A percentile compares a stretch with the other conserved stretches of the same genome.
Conservation (phyloP, 768 basidiomycete genomes). For the Lactifluus volemus region DNA sequence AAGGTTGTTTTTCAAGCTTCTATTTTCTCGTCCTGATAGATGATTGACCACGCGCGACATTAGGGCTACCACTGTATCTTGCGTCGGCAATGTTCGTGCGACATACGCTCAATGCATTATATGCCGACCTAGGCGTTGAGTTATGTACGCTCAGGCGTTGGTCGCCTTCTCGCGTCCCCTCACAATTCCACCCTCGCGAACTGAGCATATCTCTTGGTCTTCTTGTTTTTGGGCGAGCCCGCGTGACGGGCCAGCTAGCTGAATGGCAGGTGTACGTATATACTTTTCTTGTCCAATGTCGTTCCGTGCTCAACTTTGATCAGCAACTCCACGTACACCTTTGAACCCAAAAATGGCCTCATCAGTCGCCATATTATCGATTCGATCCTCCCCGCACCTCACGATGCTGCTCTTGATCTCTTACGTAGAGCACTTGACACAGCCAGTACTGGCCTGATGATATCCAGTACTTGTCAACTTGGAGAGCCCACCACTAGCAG, state of each 20-base stretch:
- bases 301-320: not conserved
- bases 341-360: slow-evolving; percentile 58
- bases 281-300: not conserved
- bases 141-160: slow-evolving; percentile 38
- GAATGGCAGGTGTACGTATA: slow-evolving; percentile 67
- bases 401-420: slow-evolving; percentile 59
- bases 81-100: slow-evolving; percentile 61
- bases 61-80: slow-evolving; percentile 66
- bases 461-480: not conserved
- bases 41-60: not conserved
- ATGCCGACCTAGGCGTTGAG: slow-evolving; percentile 52
- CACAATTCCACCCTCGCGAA: slow-evolving; percentile 14
- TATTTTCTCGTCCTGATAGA: not conserved
- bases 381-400: slow-evolving; percentile 72
- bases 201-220: slow-evolving; percentile 43
- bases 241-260: slow-evolving; percentile 52
- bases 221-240: slow-evolving; percentile 45
- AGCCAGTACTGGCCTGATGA: not conserved
- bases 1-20: slow-evolving; percentile 39
- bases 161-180: slow-evolving; percentile 20
- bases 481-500: not conserved
- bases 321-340: slow-evolving; percentile 65
- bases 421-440: slow-evolving; percentile 31
- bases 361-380: slow-evolving; percentile 59
- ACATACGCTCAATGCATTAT: slow-evolving; percentile 68